phyloP scores from a whole-genome alignment of 208 protist species.

The Tritrichomonas foetus region DNA sequence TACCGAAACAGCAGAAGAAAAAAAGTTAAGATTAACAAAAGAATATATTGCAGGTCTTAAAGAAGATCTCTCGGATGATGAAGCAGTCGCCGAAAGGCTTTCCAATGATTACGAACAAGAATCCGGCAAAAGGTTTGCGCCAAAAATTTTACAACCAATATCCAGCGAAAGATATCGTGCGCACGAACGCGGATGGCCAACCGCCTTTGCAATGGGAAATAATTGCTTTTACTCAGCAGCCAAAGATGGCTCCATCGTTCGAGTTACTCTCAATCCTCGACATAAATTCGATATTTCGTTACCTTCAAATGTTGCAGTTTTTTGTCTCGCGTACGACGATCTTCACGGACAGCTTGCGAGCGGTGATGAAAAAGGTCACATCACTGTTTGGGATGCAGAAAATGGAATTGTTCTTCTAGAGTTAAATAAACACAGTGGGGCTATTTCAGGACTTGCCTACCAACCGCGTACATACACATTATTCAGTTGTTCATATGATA shows the following conservation, averaged over 20 bases:
- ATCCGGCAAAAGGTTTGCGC: background rate
- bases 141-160: background rate
- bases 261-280: background rate
- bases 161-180: background rate
- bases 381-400: background rate
- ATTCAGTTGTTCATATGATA: background rate
- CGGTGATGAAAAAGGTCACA: background rate
- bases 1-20: constrained; percentile 32
- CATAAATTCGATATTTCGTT: background rate
- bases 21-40: background rate
- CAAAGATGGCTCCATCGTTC: constrained; percentile 10
- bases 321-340: background rate
- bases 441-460: background rate
- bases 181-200: background rate
- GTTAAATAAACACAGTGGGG: background rate
- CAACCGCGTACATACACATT: background rate
- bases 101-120: background rate
- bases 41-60: background rate
- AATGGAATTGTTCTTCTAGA: background rate
- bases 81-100: background rate
- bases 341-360: background rate
- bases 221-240: background rate
- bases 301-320: background rate
- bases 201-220: background rate
- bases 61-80: background rate